Evolutionary conservation across 768 basidiomycete species (phyloP).

Genomic region (Tylopilus sp.): DNA sequence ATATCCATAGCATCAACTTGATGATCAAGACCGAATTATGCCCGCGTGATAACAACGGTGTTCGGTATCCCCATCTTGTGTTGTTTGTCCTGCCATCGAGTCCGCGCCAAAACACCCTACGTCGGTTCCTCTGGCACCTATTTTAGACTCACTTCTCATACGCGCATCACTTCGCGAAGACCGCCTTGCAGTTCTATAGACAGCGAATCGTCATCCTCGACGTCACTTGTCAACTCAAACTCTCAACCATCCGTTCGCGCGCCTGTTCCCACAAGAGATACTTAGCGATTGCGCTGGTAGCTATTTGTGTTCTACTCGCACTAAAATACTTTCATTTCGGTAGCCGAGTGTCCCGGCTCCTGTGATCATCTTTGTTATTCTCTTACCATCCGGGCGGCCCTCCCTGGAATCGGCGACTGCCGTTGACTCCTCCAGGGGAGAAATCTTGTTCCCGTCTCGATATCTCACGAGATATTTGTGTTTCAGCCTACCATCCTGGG

Average conservation of each 20-base stretch:
- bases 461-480: constrained; percentile 23
- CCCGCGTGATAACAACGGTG: constrained; percentile 18
- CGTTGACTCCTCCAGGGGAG: constrained; percentile 10
- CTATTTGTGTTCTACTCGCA: background rate
- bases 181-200: background rate
- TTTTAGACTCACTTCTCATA: constrained; percentile 19
- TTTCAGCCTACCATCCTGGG: constrained; percentile 13
- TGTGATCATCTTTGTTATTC: constrained; percentile 5
- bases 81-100: constrained; percentile 21
- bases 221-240: constrained; percentile 10
- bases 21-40: constrained; percentile 9
- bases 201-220: constrained; percentile 13
- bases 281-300: too few relatives aligned
- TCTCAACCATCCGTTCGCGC: background rate
- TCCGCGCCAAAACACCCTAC: constrained; percentile 11
- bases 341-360: constrained; percentile 1
- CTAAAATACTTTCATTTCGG: constrained; percentile 3
- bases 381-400: background rate
- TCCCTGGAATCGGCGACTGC: constrained; percentile 17
- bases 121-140: constrained; percentile 15
- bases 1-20: constrained; percentile 14
- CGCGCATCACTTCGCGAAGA: constrained; percentile 27
- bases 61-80: constrained; percentile 14
- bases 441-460: constrained; percentile 16
- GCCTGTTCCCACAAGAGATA: background rate